Conservation (phyloP, 2,329 filamentous ascomycete genomes). For the Xylogone sp. region DNA sequence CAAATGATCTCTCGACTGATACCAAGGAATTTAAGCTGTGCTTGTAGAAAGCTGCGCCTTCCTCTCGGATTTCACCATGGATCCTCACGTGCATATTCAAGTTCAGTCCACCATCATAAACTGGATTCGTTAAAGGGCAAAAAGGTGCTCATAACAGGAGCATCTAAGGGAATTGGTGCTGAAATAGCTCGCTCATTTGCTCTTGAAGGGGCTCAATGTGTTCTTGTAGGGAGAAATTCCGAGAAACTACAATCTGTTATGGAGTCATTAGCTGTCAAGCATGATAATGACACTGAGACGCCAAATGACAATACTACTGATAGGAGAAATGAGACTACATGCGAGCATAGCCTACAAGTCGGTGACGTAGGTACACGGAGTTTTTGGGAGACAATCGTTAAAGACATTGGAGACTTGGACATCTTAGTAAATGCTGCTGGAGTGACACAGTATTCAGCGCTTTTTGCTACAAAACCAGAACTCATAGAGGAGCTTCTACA, state of each 20-base stretch:
- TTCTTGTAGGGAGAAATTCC: constrained; percentile 56
- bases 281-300: neutral
- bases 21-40: neutral
- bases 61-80: neutral
- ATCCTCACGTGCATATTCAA: neutral
- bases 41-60: neutral
- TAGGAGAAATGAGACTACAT: neutral
- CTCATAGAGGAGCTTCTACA: constrained; percentile 56
- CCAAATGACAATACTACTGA: neutral
- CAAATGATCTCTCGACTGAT: neutral
- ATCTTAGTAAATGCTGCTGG: constrained; percentile 81
- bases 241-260: constrained; percentile 70
- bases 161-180: constrained; percentile 65
- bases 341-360: constrained; percentile 2
- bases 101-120: neutral
- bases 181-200: constrained; percentile 67
- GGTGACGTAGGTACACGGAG: constrained; percentile 24
- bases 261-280: constrained; percentile 27
- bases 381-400: constrained; percentile 22
- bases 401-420: constrained; percentile 34
- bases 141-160: constrained; percentile 61
- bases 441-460: constrained; percentile 59
- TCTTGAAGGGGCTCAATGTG: constrained; percentile 52
- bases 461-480: constrained; percentile 49
- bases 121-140: constrained; percentile 10